Conservation (phyloP, 805 yeast genomes). For the Starmerella apicola region DNA sequence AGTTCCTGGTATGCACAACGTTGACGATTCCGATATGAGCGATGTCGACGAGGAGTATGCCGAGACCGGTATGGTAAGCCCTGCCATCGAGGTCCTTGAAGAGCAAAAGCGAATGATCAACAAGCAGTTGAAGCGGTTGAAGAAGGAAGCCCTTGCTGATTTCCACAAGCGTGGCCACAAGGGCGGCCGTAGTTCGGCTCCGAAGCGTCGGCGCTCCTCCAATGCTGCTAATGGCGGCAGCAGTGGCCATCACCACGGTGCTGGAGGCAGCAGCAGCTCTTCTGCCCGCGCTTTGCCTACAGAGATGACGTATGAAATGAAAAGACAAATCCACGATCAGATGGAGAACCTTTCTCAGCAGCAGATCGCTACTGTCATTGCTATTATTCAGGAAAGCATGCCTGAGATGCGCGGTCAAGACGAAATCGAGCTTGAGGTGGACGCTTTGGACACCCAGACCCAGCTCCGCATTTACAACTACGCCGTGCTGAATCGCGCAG, state of each 20-base stretch:
- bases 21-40: conserved; percentile 33
- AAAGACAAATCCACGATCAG: conserved; percentile 79
- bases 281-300: conserved; percentile 10
- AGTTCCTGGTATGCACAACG: conserved; percentile 42
- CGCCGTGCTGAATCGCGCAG: conserved; percentile 37
- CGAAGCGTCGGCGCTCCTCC: conserved; percentile 6
- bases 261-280: not conserved
- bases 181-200: conserved; percentile 2
- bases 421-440: conserved; percentile 94
- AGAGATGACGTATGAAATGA: conserved; percentile 84
- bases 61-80: conserved; percentile 57
- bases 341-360: conserved; percentile 63
- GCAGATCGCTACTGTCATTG: conserved; percentile 69
- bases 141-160: conserved; percentile 29
- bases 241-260: not conserved
- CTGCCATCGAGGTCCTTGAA: conserved; percentile 81
- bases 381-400: conserved; percentile 70
- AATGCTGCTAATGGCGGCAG: conserved; percentile 3
- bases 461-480: conserved; percentile 72
- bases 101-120: conserved; percentile 78
- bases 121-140: conserved; percentile 68
- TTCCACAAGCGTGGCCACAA: conserved; percentile 13
- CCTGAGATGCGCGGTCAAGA: conserved; percentile 60
- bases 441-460: conserved; percentile 74
- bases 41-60: conserved; percentile 33